These are phyloP conservation scores for Scheffersomyces stipitis DNA, from an alignment of 805 yeast species.

Conservation along the genomic window DNA sequence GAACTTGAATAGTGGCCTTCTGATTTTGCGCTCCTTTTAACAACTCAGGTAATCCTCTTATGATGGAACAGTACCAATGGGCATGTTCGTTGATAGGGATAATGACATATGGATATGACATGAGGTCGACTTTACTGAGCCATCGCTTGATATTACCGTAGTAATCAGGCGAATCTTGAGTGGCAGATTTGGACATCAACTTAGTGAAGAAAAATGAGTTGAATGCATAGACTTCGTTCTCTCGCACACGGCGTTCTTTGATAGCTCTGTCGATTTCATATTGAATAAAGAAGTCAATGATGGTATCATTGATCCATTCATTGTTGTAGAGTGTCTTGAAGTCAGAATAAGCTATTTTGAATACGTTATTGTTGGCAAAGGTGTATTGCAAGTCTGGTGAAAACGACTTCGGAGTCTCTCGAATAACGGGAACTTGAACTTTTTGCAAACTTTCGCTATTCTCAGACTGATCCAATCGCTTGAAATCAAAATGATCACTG, in stretches of 20 bases:
- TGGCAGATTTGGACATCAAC: conserved; percentile 37
- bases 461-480: neutral
- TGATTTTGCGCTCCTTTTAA: conserved; percentile 11
- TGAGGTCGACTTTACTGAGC: conserved; percentile 66
- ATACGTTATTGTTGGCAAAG: conserved; percentile 53
- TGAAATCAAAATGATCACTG: neutral
- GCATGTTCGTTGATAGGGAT: conserved; percentile 78
- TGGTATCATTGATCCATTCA: conserved; percentile 86
- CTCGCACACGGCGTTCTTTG: conserved; percentile 14
- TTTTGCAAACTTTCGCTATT: conserved; percentile 12
- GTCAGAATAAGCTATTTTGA: conserved; percentile 66
- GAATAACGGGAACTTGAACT: no score
- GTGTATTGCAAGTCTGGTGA: conserved; percentile 46
- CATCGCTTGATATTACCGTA: conserved; percentile 72
- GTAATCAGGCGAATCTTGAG: conserved; percentile 30
- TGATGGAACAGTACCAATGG: conserved; percentile 88
- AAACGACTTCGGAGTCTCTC: conserved; percentile 47
- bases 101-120: conserved; percentile 58
- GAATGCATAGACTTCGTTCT: conserved; percentile 54
- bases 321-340: conserved; percentile 75
- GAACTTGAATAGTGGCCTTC: conserved; percentile 3
- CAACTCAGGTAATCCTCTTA: conserved; percentile 51
- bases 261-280: conserved; percentile 48
- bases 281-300: conserved; percentile 80
- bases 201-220: conserved; percentile 83